Evolutionary conservation across 768 basidiomycete species (phyloP), one percentile per base, ranked within the genome.

Genomic region (Pisolithus marmoratus): DNA sequence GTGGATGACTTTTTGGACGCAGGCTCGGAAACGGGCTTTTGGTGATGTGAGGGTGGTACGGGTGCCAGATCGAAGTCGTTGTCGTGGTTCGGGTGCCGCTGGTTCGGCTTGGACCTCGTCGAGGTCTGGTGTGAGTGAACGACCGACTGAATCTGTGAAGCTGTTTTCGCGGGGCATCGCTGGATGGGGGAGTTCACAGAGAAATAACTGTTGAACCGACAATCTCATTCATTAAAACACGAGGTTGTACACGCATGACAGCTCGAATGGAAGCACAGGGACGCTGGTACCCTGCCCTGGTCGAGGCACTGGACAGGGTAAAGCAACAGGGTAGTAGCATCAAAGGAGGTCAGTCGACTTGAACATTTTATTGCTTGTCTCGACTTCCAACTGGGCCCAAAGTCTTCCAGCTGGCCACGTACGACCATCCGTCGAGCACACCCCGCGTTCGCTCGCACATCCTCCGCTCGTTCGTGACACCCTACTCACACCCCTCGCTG

Each of bases 381-480:
- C 24, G 58, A 24, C 41, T 42, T 61, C 56, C 46, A 58, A 22
- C 55, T 59, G 38, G 24, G 22, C 12, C 19, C 19, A 47, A 56
- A 87, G 87, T 80, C 24, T 71, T 76, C 53, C 85, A 87, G 60
- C 65, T 88, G 44, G 61, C 68, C 12, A 70, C 64, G 11, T 37
- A 62, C 51, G 63, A 62, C 48, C 31, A 22, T 1, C 15, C n/a
- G 14, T 52, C 66, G 0, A 56, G 61, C 42, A 62, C 65, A 8
- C 84, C 87, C 1, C 82, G 75, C 51, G 87, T 84, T 38, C 86
- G 90, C 57, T 79, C 83, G 4, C 75, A 76, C 53, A 69, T 87
- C 49, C 81, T 87, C 54, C 81, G 88, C 37, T 69, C 61, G 1
- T 82, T 87, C 63, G 56, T 89, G 38, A 63, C 74, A 8, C 69